A percentile compares a stretch with the other conserved stretches of the same genome.
phyloP scores from a whole-genome alignment of 2,329 filamentous ascomycete species.

The Lachnellula cervina region DNA sequence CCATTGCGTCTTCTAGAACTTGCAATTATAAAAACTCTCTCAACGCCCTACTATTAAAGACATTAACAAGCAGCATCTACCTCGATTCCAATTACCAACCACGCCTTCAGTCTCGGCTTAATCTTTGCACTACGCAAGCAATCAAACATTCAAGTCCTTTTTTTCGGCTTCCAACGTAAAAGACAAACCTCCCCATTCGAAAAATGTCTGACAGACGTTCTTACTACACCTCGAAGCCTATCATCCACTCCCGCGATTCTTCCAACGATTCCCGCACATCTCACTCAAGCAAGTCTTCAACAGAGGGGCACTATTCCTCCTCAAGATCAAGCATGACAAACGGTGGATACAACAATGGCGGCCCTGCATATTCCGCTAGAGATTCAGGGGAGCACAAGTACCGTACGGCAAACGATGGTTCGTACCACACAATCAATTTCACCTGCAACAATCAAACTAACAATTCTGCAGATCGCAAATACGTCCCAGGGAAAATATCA shows the following conservation, averaged over 20 bases:
- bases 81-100: not conserved
- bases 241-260: constrained; percentile 11
- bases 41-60: not conserved
- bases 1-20: not conserved
- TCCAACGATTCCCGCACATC: constrained; percentile 13
- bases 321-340: constrained; percentile 11
- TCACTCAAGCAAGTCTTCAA: constrained; percentile 5
- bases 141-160: not conserved
- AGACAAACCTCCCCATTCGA: constrained; percentile 1
- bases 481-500: constrained; percentile 4
- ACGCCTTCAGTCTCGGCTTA: not conserved
- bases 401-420: constrained; percentile 21
- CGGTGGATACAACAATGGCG: not conserved
- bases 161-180: not conserved
- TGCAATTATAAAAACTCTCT: not conserved
- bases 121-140: not conserved
- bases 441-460: constrained; percentile 2
- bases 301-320: constrained; percentile 6
- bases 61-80: not conserved
- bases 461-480: constrained; percentile 7
- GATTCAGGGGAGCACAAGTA: not conserved
- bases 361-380: not conserved
- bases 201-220: constrained; percentile 6
- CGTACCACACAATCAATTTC: constrained; percentile 1
- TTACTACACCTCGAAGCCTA: constrained; percentile 5